A percentile compares a stretch with the other conserved stretches of the same genome.
phyloP scores from a whole-genome alignment of 768 basidiomycete species.

The Suillus paluster region DNA sequence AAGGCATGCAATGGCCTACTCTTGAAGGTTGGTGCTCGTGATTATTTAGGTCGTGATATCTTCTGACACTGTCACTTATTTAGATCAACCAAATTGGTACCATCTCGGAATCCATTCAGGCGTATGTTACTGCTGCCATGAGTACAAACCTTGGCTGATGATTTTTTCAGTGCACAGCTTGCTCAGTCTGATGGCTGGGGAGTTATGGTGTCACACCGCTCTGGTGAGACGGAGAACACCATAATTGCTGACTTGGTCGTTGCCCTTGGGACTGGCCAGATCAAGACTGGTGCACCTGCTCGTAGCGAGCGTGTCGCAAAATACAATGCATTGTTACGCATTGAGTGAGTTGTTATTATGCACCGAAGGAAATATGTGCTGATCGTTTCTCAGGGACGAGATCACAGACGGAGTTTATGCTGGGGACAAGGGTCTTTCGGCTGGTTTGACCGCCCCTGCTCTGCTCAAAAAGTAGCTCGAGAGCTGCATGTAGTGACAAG shows the following conservation, averaged over 20 bases:
- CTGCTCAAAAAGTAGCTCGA: slow-evolving; percentile 63
- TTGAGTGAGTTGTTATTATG: slow-evolving; percentile 63
- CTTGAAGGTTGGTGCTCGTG: slow-evolving; percentile 67
- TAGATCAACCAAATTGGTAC: slow-evolving; percentile 99
- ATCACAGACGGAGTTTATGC: slow-evolving; percentile 73
- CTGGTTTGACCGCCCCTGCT: slow-evolving; percentile 73
- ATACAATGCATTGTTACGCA: slow-evolving; percentile 89
- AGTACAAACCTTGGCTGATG: slow-evolving; percentile 5
- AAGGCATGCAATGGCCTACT: slow-evolving; percentile 99
- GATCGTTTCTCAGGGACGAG: slow-evolving; percentile 65
- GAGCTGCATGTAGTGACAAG: slow-evolving; percentile 9
- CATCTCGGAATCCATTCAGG: slow-evolving; percentile 98
- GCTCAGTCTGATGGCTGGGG: slow-evolving; percentile 97
- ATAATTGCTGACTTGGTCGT: slow-evolving; percentile 95
- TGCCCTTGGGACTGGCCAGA: slow-evolving; percentile 90
- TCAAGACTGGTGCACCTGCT: slow-evolving; percentile 98
- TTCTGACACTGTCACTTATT: slow-evolving; percentile 9
- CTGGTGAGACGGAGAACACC: slow-evolving; percentile 97
- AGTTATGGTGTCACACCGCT: slow-evolving; percentile 99
- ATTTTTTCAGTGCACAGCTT: slow-evolving; percentile 80
- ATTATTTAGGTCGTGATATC: neutral
- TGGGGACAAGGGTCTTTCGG: slow-evolving; percentile 78
- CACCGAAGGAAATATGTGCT: slow-evolving; percentile 12
- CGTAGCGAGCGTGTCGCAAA: slow-evolving; percentile 96
- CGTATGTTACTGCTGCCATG: slow-evolving; percentile 57